Base-by-base conservation (phyloP, 345 rosid genomes). In the Leavenworthia alabamica region DNA sequence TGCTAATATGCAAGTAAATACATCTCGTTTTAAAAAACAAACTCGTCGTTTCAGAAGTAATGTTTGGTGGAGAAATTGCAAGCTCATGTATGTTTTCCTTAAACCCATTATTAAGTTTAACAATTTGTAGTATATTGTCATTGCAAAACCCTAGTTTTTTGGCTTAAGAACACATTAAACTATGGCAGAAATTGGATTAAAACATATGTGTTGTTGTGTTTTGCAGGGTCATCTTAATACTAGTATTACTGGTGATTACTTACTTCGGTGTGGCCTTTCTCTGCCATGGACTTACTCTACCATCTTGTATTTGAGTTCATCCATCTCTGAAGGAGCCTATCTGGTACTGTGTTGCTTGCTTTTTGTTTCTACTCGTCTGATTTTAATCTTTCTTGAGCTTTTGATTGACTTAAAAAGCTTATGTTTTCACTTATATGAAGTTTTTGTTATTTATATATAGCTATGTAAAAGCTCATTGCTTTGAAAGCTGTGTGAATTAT, bases 11-110 rank as follows among this genome's bases (percentile, higher is more conserved):
- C 97, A 93, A 76, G 97, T 84, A 15, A 81, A 90, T 31, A 83
- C 96, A 37, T 86, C 88, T 75, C 97, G 92, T 69, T 93, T 93
- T 78, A 86, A 65, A 80, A 93, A 89, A 74, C 99, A 89, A 76
- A 84, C 99, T 47, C 91, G 85, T 65, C 86, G 86, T 68, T 95
- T 89, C 31, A 82, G 75, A 28, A 81, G 78, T 67, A 92, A 82
- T 16, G 86, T 89, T n/a, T 90, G 97, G 97, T 89, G 85, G 97
- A 86, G 89, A 79, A 93, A 89, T 61, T 92, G 86, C 59, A 93
- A 90, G 71, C 88, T 93, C 45, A 79, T 86, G 97, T 90, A 78
- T 31, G 64, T 15, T 55, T 62, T 15, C 50, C 44, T 0, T 44
- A 16, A 62, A 5, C 8, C 36, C 40, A 15, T 10, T 59, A 31